phyloP scores from a whole-genome alignment of 2,329 filamentous ascomycete species.

The Aureobasidium uvarum region DNA sequence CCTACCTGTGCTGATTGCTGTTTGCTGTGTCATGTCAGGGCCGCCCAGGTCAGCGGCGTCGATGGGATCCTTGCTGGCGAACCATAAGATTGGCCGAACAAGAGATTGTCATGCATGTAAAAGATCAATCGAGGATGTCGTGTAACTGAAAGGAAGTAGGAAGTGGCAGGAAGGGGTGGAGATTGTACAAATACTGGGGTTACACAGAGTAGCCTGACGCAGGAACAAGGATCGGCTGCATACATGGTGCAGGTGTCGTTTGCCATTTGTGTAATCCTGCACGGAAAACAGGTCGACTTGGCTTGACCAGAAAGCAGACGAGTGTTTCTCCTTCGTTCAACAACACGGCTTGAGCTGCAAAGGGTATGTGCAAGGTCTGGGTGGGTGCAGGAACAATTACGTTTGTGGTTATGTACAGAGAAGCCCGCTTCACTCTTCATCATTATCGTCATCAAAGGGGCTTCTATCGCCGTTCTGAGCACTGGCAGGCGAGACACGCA shows the following conservation, averaged over 20 bases:
- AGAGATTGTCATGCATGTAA: conserved; percentile 6
- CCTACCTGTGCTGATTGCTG: background rate
- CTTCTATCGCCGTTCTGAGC: conserved; percentile 28
- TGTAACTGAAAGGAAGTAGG: conserved; percentile 3
- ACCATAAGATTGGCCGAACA: background rate
- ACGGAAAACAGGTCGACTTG: background rate
- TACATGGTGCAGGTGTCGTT: conserved; percentile 1
- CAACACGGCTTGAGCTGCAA: conserved; percentile 4
- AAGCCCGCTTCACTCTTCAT: conserved; percentile 25
- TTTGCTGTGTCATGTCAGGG: conserved; percentile 21
- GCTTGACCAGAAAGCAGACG: background rate
- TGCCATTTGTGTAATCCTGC: conserved; percentile 6
- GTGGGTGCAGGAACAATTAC: conserved; percentile 8
- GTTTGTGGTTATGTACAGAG: conserved; percentile 9
- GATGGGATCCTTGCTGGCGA: conserved; percentile 1
- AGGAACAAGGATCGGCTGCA: conserved; percentile 7
- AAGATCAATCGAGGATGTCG: background rate
- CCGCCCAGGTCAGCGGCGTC: background rate
- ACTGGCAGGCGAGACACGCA: conserved; percentile 27
- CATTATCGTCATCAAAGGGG: conserved; percentile 31
- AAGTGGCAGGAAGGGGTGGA: conserved; percentile 1
- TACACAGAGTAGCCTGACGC: background rate
- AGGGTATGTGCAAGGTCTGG: background rate
- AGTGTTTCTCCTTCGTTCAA: background rate
- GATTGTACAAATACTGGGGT: background rate